phyloP scores from a whole-genome alignment of 495 filamentous ascomycete species.

The Trichoderma asperelloides region DNA sequence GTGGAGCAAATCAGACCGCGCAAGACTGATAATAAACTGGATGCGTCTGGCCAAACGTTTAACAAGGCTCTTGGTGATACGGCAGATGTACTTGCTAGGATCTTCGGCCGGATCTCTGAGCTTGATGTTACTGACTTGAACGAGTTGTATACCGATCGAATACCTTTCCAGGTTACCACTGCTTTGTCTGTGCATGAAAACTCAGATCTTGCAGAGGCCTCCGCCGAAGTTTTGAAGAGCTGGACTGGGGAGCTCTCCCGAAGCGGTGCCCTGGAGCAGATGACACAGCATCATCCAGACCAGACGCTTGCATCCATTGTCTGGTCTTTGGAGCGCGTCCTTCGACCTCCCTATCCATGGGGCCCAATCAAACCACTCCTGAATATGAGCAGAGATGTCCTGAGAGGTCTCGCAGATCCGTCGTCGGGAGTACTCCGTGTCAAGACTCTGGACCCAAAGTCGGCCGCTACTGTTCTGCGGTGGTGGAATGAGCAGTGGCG shows the following conservation, averaged over 20 bases:
- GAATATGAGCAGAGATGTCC: slow-evolving; percentile 62
- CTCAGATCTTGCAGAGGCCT: slow-evolving; percentile 58
- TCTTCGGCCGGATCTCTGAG: slow-evolving; percentile 67
- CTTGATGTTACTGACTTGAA: slow-evolving; percentile 58
- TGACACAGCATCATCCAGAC: slow-evolving; percentile 46
- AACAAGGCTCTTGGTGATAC: slow-evolving; percentile 64
- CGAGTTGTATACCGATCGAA: slow-evolving; percentile 53
- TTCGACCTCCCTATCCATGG: slow-evolving; percentile 37
- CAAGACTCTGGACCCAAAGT: slow-evolving; percentile 46
- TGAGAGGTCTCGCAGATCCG: slow-evolving; percentile 74
- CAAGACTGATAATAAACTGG: slow-evolving; percentile 38
- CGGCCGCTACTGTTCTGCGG: slow-evolving; percentile 52
- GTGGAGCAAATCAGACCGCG: slow-evolving; percentile 60
- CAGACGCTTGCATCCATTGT: background rate
- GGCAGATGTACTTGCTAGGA: slow-evolving; percentile 56
- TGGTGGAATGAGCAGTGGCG: slow-evolving; percentile 84
- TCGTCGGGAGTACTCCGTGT: slow-evolving; percentile 71
- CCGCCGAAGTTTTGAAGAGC: slow-evolving; percentile 70
- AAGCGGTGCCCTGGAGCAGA: slow-evolving; percentile 62
- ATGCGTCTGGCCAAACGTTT: slow-evolving; percentile 51
- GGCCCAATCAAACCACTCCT: slow-evolving; percentile 61
- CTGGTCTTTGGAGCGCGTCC: slow-evolving; percentile 30
- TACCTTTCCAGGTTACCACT: slow-evolving; percentile 51
- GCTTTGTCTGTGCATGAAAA: slow-evolving; percentile 61
- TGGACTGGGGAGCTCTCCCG: slow-evolving; percentile 61